Conservation (phyloP, 2,329 filamentous ascomycete genomes). For the Hymenoscyphus albidus region DNA sequence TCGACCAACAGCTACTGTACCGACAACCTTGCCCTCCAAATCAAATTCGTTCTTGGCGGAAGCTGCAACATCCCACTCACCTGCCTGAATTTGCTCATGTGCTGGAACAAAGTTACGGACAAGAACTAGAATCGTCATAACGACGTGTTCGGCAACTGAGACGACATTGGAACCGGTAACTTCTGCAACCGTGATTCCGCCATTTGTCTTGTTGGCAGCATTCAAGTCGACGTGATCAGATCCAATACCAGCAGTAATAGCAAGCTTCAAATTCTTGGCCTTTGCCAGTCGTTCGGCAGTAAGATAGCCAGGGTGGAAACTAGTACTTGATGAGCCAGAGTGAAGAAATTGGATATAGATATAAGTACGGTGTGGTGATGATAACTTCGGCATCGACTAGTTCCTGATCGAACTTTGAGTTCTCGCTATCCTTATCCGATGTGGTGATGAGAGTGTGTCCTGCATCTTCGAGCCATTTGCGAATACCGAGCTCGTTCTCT, state of each 20-base stretch:
- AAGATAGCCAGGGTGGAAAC: constrained; percentile 97
- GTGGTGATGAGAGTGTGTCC: constrained; percentile 97
- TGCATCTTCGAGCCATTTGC: constrained; percentile 96
- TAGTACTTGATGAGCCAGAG: constrained; percentile 36
- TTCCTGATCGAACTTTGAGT: constrained; percentile 92
- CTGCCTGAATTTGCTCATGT: constrained; percentile 84
- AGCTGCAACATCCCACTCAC: constrained; percentile 93
- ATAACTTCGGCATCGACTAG: constrained; percentile 96
- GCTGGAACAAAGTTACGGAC: constrained; percentile 98
- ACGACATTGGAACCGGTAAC: constrained; percentile 98
- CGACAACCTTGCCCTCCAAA: constrained; percentile 94
- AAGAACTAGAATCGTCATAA: constrained; percentile 97
- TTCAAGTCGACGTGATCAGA: constrained; percentile 98
- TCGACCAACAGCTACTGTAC: constrained; percentile 93
- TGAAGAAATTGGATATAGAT: background rate
- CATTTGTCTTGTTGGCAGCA: constrained; percentile 91
- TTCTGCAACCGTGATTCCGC: constrained; percentile 93
- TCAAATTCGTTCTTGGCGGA: constrained; percentile 99
- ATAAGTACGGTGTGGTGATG: constrained; percentile 87
- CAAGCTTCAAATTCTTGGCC: constrained; percentile 98
- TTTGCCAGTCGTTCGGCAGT: constrained; percentile 93
- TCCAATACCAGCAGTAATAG: constrained; percentile 94
- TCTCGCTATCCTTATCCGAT: constrained; percentile 92
- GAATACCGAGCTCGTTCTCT: constrained; percentile 95
- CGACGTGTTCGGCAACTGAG: constrained; percentile 95